These are phyloP conservation scores for Aspergillus transmontanensis DNA, from an alignment of 2,329 filamentous ascomycete genomes.

Conservation along the genomic window DNA sequence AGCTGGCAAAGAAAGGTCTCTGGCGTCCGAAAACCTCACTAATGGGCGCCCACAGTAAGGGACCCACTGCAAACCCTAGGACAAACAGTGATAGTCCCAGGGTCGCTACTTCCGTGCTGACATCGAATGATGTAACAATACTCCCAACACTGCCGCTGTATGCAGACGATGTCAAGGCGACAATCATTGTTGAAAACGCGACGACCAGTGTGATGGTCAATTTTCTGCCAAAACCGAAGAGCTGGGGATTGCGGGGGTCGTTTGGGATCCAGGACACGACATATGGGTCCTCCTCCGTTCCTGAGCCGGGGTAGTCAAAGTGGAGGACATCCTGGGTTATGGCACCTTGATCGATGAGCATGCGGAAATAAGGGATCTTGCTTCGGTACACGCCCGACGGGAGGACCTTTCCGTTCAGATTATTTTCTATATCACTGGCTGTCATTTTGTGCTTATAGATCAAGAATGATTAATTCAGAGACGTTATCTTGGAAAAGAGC, in stretches of 20 bases:
- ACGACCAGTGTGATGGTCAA: slow-evolving; percentile 44
- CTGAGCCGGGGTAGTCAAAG: slow-evolving; percentile 45
- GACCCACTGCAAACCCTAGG: slow-evolving; percentile 32
- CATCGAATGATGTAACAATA: slow-evolving; percentile 42
- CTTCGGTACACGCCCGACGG: not conserved
- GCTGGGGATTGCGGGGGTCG: slow-evolving; percentile 50
- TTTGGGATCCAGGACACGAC: slow-evolving; percentile 51
- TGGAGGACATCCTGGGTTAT: slow-evolving; percentile 29
- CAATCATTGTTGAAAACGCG: slow-evolving; percentile 46
- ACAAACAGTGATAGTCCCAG: slow-evolving; percentile 35
- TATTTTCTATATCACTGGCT: not conserved
- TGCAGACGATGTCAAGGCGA: slow-evolving; percentile 47
- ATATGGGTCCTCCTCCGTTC: slow-evolving; percentile 49
- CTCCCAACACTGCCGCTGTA: slow-evolving; percentile 42
- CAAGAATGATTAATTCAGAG: not conserved
- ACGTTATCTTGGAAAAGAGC: not conserved
- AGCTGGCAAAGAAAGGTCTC: slow-evolving; percentile 3
- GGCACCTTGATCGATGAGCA: slow-evolving; percentile 7
- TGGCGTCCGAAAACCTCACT: slow-evolving; percentile 52
- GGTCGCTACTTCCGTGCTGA: slow-evolving; percentile 43
- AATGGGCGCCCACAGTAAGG: slow-evolving; percentile 35
- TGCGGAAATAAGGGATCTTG: slow-evolving; percentile 5
- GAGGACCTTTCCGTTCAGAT: not conserved
- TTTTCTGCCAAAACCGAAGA: slow-evolving; percentile 41
- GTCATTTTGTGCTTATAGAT: not conserved